A percentile compares a stretch with the other conserved stretches of the same genome.
These are phyloP conservation scores for Bretschneidera sinensis DNA, from an alignment of 345 rosid genomes.

Conservation along the genomic window DNA sequence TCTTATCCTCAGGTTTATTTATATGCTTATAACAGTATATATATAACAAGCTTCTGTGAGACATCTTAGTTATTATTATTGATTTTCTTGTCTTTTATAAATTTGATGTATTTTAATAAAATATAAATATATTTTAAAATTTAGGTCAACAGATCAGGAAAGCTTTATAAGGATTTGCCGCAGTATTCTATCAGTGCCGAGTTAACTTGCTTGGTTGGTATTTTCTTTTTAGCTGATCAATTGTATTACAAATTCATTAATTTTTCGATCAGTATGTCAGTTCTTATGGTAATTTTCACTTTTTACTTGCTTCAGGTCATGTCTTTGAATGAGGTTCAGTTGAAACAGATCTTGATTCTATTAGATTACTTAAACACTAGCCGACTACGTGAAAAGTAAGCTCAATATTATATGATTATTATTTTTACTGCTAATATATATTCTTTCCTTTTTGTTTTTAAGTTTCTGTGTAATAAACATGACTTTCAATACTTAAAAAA, in stretches of 20 bases:
- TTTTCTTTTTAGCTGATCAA: slow-evolving; percentile 4
- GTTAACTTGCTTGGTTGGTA: slow-evolving; percentile 63
- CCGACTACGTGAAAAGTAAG: slow-evolving; percentile 79
- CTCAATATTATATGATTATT: slow-evolving; percentile 11
- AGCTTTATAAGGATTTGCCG: slow-evolving; percentile 60
- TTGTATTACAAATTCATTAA: background rate
- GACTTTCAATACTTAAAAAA: background rate
- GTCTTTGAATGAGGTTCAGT: slow-evolving; percentile 66
- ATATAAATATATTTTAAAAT: background rate
- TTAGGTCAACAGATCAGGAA: slow-evolving; percentile 76
- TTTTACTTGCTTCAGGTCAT: slow-evolving; percentile 37
- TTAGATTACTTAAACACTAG: slow-evolving; percentile 66
- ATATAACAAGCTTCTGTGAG: too few species aligned
- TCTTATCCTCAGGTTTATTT: too few species aligned
- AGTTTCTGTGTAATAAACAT: too few species aligned
- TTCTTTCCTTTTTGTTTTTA: background rate
- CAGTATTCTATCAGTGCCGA: slow-evolving; percentile 74
- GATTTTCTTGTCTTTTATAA: background rate
- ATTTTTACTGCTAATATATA: too few species aligned
- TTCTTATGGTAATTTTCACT: background rate
- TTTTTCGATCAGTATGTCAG: background rate
- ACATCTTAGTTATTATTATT: background rate
- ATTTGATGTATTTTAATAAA: slow-evolving; percentile 1
- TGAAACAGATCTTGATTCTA: slow-evolving; percentile 62
- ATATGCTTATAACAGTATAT: too few species aligned